Evolutionary conservation across 2,329 filamentous ascomycete species (phyloP).

Genomic region (Ophiocordyceps unilateralis): DNA sequence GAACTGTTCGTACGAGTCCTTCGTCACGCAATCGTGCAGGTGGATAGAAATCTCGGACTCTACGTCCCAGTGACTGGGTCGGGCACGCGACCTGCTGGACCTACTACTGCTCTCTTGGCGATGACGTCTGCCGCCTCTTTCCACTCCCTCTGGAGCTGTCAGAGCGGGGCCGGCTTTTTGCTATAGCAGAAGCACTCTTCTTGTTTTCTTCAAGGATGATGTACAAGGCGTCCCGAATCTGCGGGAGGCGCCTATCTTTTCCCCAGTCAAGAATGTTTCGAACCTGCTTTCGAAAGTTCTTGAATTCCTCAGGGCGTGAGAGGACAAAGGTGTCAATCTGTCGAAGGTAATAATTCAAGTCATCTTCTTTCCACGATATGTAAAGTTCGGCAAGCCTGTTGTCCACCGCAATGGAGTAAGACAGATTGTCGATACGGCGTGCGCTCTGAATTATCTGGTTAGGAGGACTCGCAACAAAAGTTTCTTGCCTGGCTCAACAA

Average conservation of each 20-base stretch:
- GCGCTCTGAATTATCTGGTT: not conserved
- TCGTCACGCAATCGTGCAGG: no score
- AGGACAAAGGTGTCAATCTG: constrained; percentile 5
- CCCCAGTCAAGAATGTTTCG: constrained; percentile 14
- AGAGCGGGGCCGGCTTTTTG: no score
- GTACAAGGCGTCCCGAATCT: not conserved
- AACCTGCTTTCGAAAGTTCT: constrained; percentile 5
- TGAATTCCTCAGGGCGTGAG: constrained; percentile 4
- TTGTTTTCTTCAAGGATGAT: not conserved
- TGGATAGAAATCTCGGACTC: no score
- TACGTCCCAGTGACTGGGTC: no score
- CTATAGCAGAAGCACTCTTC: not conserved
- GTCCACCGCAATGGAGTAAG: constrained; percentile 17
- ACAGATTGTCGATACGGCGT: constrained; percentile 8
- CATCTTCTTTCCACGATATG: constrained; percentile 16
- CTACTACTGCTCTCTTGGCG: no score
- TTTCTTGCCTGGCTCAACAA: no score
- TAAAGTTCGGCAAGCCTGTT: constrained; percentile 14
- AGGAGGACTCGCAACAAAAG: not conserved
- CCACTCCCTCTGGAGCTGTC: no score
- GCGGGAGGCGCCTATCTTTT: constrained; percentile 1
- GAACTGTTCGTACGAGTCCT: no score
- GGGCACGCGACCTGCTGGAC: no score
- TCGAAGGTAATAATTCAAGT: constrained; percentile 13
- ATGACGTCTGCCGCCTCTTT: no score